phyloP scores from a whole-genome alignment of 2,329 filamentous ascomycete species.

The Corniculantispora saksenae region DNA sequence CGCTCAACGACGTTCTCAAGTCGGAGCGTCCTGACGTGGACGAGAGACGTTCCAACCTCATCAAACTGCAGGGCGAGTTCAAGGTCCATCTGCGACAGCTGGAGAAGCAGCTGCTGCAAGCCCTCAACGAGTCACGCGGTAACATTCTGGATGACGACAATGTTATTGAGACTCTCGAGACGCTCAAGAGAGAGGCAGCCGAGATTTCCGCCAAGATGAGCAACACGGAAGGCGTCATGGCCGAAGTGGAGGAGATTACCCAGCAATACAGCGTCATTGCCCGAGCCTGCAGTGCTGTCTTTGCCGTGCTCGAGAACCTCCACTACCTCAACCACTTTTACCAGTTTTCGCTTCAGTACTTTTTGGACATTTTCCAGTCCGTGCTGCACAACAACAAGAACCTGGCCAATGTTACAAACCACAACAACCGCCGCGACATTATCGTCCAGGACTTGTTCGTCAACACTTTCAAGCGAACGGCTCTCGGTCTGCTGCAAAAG shows the following conservation, averaged over 20 bases:
- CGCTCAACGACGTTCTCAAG: constrained; percentile 94
- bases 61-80: constrained; percentile 98
- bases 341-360: constrained; percentile 98
- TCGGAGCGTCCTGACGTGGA: constrained; percentile 97
- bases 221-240: constrained; percentile 97
- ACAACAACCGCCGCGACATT: constrained; percentile 79
- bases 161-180: constrained; percentile 96
- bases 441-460: constrained; percentile 92
- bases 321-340: constrained; percentile 99
- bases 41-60: constrained; percentile 91
- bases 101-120: constrained; percentile 90
- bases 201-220: constrained; percentile 96
- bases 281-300: constrained; percentile 92
- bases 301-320: constrained; percentile 92
- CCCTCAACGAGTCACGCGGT: constrained; percentile 93
- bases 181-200: constrained; percentile 93
- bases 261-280: constrained; percentile 92
- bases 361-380: constrained; percentile 93
- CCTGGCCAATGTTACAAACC: constrained; percentile 68
- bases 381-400: constrained; percentile 81
- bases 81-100: constrained; percentile 95
- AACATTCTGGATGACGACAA: constrained; percentile 98
- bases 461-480: constrained; percentile 90
- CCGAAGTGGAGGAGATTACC: constrained; percentile 94
- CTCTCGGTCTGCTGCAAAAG: constrained; percentile 86